Evolutionary conservation across 2,329 filamentous ascomycete genomes (phyloP), one percentile per base, ranked within the genome.

Genomic region (Aspergillus latus): DNA sequence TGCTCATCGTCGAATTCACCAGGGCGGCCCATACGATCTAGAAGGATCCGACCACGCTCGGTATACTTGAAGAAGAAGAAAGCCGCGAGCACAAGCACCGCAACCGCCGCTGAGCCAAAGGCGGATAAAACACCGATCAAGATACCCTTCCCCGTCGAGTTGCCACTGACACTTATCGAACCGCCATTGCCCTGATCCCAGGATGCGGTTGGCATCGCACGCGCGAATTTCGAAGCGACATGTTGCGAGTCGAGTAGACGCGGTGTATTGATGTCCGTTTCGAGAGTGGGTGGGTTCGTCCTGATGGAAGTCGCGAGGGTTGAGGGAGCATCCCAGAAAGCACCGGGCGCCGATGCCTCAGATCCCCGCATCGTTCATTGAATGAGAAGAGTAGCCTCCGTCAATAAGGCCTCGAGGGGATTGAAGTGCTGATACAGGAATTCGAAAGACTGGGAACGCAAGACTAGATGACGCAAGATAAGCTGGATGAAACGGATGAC

Each of bases 1-100:
- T 97, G 93, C 74, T 97, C 94, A 76, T 99, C 94, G 72, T 99
- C 94, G 74, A 92, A 99, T 76, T 97, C 94, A 66, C 94, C 94
- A 0, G 94, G 94, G 58, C 93, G 84, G 45, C 92, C 92, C 73
- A 99, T 88, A 62, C 93, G 87, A 77, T 99, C 94, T 64, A 99
- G 84, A 61, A 97, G 85, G 69, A 99, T 97, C 65, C 93, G 86
- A 43, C 93, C 93, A 49, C 88, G 88, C 53, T 82, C 85, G 37
- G 93, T 97, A 73, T 95, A 95, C 76, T 89, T 86, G 75, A 97
- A 94, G 78, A 97, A 94, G 76, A 96, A 97, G 71, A 97, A 86
- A 69, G 94, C 78, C 52, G 88, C 80, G 66, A 93, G 86, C 57
- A 95, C 80, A 60, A 95, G 73, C 56, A 90, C 88, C 60, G 96